Base-by-base conservation (phyloP, 441 rosid species). In the Raphanus hybrid region DNA sequence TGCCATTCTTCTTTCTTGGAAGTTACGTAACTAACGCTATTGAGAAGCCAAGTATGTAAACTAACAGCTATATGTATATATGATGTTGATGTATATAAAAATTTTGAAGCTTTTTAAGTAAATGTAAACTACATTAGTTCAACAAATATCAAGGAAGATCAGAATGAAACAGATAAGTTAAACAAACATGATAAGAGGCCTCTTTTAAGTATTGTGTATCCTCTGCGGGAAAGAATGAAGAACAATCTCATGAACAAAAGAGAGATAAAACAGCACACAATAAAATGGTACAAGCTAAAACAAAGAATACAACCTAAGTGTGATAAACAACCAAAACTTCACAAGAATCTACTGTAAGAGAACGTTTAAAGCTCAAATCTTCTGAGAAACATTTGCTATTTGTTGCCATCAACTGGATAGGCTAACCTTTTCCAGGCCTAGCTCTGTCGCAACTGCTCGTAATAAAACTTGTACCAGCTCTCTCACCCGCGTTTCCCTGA, bases 401-500 rank as follows among this genome's bases (percentile, higher is more conserved):
- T 66, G 52, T 50, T 62, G 41, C 32, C 9, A 69, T 86, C 85
- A 89, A 52, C 83, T 57, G 43, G 85, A 60, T 34, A 70, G 20
- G 71, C 81, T 74, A 55, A 84, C 71, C 85, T 84, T 90, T 76
- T 81, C 91, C 7, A 93, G 88, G 15, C 86, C 85, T 39, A 96
- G 83, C 83, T 89, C 97, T 14, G 76, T 81, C 1, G 90, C 78
- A 64, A 96, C 63, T 37, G 88, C 91, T 85, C 90, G 87, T 32
- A 93, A 86, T 74, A 92, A 79, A 57, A 85, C 87, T 75, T 86
- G 94, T 59, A 93, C 92, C 71, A 86, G 79, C 81, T 92, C 97
- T 78, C 98, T 89, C 50, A 93, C 91, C 82, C 82, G 81, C 26
- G 81, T 70, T 84, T 96, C 97, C 93, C 99, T 93, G 94, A 70